Conservation (phyloP, 2,329 filamentous ascomycete genomes). For the Chalaropsis thielavioides region DNA sequence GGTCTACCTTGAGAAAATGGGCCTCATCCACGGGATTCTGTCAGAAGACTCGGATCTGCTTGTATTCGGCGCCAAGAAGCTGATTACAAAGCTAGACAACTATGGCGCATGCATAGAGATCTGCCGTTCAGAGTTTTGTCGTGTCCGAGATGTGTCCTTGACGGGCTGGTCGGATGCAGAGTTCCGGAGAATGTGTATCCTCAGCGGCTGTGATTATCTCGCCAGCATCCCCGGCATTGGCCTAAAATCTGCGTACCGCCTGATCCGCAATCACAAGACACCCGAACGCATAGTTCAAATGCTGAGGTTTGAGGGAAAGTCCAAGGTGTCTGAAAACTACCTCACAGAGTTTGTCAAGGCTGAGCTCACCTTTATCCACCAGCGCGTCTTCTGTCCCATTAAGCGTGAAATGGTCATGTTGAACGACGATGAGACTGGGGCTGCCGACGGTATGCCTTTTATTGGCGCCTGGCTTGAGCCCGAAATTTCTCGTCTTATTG, state of each 20-base stretch:
- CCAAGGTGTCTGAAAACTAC: conserved; percentile 66
- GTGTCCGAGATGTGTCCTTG: conserved; percentile 74
- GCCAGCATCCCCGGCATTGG: conserved; percentile 71
- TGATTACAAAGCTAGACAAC: conserved; percentile 88
- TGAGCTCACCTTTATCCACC: conserved; percentile 83
- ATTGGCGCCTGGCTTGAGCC: conserved; percentile 62
- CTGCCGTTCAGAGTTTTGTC: conserved; percentile 74
- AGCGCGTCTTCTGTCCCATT: conserved; percentile 80
- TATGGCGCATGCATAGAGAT: conserved; percentile 89
- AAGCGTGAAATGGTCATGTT: conserved; percentile 59
- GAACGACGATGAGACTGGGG: conserved; percentile 48
- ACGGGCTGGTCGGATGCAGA: conserved; percentile 85
- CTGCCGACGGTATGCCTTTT: conserved; percentile 59
- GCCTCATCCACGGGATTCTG: conserved; percentile 71
- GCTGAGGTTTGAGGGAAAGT: conserved; percentile 80
- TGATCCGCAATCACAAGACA: conserved; percentile 79
- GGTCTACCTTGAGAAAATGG: conserved; percentile 78
- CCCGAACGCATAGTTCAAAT: conserved; percentile 69
- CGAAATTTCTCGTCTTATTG: conserved; percentile 57
- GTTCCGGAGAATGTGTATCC: conserved; percentile 88
- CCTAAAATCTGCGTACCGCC: conserved; percentile 81
- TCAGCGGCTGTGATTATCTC: conserved; percentile 96
- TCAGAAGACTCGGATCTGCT: conserved; percentile 94
- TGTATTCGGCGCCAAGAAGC: conserved; percentile 81
- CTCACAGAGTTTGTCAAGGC: conserved; percentile 69